Percentiles rank a stretch among this genome's conserved stretches.
These are phyloP conservation scores for Osmanthus fragrans DNA, from an alignment of 257 asterid genomes.

Conservation along the genomic window DNA sequence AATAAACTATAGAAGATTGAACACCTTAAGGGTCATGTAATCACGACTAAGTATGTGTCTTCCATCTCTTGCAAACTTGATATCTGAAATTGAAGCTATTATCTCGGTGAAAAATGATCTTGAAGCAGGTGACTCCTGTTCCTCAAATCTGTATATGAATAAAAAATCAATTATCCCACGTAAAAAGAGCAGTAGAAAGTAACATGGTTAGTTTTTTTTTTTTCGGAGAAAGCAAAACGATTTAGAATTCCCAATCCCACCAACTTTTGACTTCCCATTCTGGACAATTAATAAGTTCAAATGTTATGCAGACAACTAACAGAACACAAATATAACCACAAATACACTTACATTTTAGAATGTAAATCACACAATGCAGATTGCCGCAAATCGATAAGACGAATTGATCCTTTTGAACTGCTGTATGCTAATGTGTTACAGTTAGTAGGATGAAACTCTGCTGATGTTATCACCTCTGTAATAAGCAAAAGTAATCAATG, in stretches of 20 bases:
- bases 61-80: conserved; percentile 91
- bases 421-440: conserved; percentile 87
- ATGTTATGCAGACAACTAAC: background rate
- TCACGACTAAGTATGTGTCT: conserved; percentile 96
- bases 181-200: conserved; percentile 20
- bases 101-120: conserved; percentile 99
- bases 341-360: conserved; percentile 66
- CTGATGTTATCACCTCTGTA: conserved; percentile 93
- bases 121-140: conserved; percentile 96
- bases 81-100: conserved; percentile 98
- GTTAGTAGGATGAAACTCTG: conserved; percentile 88
- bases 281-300: background rate
- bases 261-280: conserved; percentile 16
- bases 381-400: conserved; percentile 87
- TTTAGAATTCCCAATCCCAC: background rate
- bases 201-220: background rate
- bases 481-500: conserved; percentile 25
- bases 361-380: conserved; percentile 87
- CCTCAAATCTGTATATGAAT: conserved; percentile 81
- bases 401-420: conserved; percentile 88
- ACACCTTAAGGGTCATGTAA: conserved; percentile 99
- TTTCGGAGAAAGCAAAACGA: conserved; percentile 1
- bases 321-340: background rate
- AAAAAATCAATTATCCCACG: conserved; percentile 31
- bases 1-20: conserved; percentile 14